Evolutionary conservation across 75 land plant species (phyloP).

Genomic region (Chamaecyparis obtusa): DNA sequence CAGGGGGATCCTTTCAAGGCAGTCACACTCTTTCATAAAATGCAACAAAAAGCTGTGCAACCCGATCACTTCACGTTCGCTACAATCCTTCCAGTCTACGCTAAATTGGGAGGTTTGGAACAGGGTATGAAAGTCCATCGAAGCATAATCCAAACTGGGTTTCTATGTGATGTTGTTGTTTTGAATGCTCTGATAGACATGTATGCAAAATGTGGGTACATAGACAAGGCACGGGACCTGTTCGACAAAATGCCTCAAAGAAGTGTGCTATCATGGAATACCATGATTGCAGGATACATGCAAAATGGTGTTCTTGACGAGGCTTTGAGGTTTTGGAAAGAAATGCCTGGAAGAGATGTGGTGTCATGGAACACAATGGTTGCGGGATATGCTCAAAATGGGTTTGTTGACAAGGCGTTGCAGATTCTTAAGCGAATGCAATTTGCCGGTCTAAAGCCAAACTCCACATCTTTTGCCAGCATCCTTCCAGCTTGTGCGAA

Average conservation of each 20-base stretch:
- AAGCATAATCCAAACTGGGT: too few relatives aligned
- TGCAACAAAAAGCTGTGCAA: not conserved
- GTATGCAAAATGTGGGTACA: too few relatives aligned
- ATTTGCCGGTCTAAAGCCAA: too few relatives aligned
- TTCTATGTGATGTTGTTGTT: too few relatives aligned
- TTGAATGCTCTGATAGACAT: too few relatives aligned
- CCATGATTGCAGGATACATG: constrained; percentile 12
- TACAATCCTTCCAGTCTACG: not conserved
- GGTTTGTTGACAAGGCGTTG: not conserved
- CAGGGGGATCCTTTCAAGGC: not conserved
- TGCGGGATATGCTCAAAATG: not conserved
- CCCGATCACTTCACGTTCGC: not conserved
- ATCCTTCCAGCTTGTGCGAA: too few relatives aligned
- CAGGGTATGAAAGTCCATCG: not conserved
- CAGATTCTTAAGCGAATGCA: too few relatives aligned
- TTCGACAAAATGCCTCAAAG: too few relatives aligned
- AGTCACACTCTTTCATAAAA: not conserved
- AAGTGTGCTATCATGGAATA: too few relatives aligned
- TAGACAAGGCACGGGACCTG: too few relatives aligned
- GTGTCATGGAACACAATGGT: not conserved
- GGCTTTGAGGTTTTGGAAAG: constrained; percentile 24
- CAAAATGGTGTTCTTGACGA: constrained; percentile 23
- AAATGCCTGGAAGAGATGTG: constrained; percentile 17
- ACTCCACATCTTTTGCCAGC: too few relatives aligned
- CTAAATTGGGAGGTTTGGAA: not conserved